Base-by-base conservation (phyloP, 371 early-diverging fungal species). In the Synchytrium microbalum region DNA sequence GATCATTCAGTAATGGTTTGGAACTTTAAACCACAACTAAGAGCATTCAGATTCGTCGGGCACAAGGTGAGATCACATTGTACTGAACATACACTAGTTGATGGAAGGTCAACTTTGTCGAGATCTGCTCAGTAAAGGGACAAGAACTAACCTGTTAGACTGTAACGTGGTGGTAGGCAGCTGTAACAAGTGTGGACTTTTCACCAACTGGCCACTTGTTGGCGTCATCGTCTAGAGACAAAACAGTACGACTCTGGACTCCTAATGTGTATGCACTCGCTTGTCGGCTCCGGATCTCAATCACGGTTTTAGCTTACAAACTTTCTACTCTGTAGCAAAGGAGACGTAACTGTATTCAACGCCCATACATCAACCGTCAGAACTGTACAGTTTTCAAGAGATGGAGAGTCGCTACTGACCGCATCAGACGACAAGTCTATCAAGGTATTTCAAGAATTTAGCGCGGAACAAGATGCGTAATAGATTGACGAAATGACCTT, bases 351-450 rank as follows among this genome's bases (percentile, higher is more conserved):
- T 2, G 75, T 78, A 2, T 78, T 80, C 60, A 80, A 74, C 46
- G 82, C 82, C 23, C 82, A 81, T 64, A 77, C 80, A 13, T 72
- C 80, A 5, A 58, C 82, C 2, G 81, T 82, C n/a, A 65, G 82
- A n/a, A 66, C 69, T 1, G 82, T 82, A 0, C 76, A 74, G 54
- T 81, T 82, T 63, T 78, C 82, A 13, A 31, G 59, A 0, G 82
- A 82, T 66, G 70, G 75, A 2, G 70, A 69, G 26, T 31, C 62
- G 2, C 55, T 82, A 1, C 57, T 82, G 16, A 80, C 82, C 1
- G 58, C 74, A 2, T 76, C 79, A 0, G 82, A 82, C 63, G 82
- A 82, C 68, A 82, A 82, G 59, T 69, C 77, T 28, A 64, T 81
- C 46, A 81, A 81, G 67, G 79, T 79, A 38, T 13, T 58, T 13